Evolutionary conservation across 768 basidiomycete genomes (phyloP), one percentile per base, ranked within the genome.

Genomic region (Suillus clintonianus): DNA sequence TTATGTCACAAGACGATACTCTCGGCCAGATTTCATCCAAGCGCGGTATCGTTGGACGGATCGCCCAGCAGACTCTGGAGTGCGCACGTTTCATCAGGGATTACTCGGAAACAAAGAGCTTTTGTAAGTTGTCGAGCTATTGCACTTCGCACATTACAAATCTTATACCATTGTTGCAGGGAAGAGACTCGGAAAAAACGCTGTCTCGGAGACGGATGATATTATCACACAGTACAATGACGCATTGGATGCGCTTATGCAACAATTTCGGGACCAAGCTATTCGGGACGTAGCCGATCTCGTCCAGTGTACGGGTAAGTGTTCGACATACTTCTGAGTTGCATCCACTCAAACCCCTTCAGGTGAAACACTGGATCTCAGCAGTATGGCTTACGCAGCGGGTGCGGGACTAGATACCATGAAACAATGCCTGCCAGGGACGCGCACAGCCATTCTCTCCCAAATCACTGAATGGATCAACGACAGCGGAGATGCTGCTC

Each of bases 31-130:
- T 63, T 42, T 22, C 45, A 27, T n/a, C n/a, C n/a, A n/a, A n/a
- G n/a, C 34, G n/a, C 17, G 22, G 13, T 4, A 45, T 57, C 32
- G 30, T 57, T 19, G 39, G 27, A 36, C 24, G 36, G 13, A 60
- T 74, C 30, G 59, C 64, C 4, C 58, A 67, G 24, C 70, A 74
- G 61, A 69, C 69, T 1, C 64, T 57, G 5, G 72, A 75, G 53
- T 75, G 74, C 43, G 72, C 68, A 1, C 66, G 70, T 61, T 75
- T 75, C 54, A 72, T 75, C 30, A 64, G 63, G 4, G 68, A 69
- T 27, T 75, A 75, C 62, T 67, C 70, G 13, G 65, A 62, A 42
- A 69, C 62, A 9, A 68, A 69, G 51, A 69, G 58, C 30, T 69
- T 71, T 56, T 53, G 71, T 72, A 43, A 51, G 50, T 51, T n/a